Percentiles rank a stretch among this genome's conserved stretches.
phyloP scores from a whole-genome alignment of 2,329 filamentous ascomycete species.

The Apiospora aurea region DNA sequence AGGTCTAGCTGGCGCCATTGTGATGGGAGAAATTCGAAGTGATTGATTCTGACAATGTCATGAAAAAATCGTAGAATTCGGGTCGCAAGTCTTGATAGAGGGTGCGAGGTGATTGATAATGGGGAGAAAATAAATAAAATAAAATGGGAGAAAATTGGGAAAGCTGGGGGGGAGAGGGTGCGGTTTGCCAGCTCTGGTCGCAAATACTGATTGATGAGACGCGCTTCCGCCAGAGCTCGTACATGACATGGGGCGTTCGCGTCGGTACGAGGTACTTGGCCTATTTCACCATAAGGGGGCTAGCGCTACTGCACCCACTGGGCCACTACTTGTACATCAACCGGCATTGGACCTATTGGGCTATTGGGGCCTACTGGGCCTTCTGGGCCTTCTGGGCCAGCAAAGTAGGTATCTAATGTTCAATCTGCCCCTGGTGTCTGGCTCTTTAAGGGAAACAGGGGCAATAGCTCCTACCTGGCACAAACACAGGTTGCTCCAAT shows the following conservation, averaged over 20 bases:
- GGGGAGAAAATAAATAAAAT: background rate
- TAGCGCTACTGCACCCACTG: background rate
- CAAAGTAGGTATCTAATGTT: background rate
- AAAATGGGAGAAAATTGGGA: slow-evolving; percentile 21
- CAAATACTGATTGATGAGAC: slow-evolving; percentile 22
- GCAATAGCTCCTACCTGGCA: background rate
- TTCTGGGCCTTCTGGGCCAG: no score
- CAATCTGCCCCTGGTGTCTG: slow-evolving; percentile 1
- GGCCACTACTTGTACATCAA: no score
- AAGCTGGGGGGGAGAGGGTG: slow-evolving; percentile 13
- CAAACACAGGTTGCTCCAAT: background rate
- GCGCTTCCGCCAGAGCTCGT: slow-evolving; percentile 4
- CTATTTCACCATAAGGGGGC: background rate
- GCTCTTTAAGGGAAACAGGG: background rate
- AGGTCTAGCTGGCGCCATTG: slow-evolving; percentile 26
- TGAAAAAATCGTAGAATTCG: background rate
- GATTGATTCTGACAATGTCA: background rate
- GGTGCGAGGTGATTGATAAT: background rate
- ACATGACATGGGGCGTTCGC: slow-evolving; percentile 5
- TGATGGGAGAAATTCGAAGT: background rate
- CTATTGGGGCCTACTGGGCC: no score
- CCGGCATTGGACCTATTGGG: no score
- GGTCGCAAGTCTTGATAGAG: background rate
- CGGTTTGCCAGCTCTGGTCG: slow-evolving; percentile 13
- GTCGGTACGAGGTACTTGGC: slow-evolving; percentile 6